Evolutionary conservation across 140 eudicot species (phyloP).

Genomic region (Ambrosia hybrid): DNA sequence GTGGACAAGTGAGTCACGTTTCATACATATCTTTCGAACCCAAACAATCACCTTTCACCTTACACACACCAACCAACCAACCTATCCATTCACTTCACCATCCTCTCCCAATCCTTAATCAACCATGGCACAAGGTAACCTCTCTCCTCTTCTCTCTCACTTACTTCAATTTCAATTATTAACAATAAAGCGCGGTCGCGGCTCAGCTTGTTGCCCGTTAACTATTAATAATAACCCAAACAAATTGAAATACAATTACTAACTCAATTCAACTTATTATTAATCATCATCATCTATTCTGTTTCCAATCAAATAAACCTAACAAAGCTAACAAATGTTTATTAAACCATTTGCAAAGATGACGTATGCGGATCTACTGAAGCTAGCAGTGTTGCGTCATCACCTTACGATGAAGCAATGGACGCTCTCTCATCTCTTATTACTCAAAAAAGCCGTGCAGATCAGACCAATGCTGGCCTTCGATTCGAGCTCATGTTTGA

Average conservation of each 20-base stretch:
- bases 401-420: constrained; percentile 91
- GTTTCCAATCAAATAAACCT: no score
- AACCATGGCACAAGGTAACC: constrained; percentile 30
- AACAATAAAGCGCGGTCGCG: no score
- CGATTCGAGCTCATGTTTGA: constrained; percentile 71
- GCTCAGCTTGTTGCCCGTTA: no score
- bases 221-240: no score
- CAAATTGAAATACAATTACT: no score
- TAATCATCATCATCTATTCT: no score
- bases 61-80: background rate
- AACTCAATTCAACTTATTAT: no score
- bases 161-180: constrained; percentile 4
- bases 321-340: background rate
- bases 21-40: background rate
- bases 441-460: constrained; percentile 86
- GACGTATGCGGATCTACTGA: constrained; percentile 45
- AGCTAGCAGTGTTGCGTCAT: constrained; percentile 3
- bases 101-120: background rate
- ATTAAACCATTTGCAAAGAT: constrained; percentile 24
- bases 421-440: constrained; percentile 93
- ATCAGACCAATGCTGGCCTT: constrained; percentile 67
- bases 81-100: no score
- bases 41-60: background rate
- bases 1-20: background rate
- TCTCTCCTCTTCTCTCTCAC: background rate